Percentiles rank a stretch among this genome's conserved stretches.
phyloP scores from a whole-genome alignment of 139 green algal species.

The Diplosphaera chodatii region DNA sequence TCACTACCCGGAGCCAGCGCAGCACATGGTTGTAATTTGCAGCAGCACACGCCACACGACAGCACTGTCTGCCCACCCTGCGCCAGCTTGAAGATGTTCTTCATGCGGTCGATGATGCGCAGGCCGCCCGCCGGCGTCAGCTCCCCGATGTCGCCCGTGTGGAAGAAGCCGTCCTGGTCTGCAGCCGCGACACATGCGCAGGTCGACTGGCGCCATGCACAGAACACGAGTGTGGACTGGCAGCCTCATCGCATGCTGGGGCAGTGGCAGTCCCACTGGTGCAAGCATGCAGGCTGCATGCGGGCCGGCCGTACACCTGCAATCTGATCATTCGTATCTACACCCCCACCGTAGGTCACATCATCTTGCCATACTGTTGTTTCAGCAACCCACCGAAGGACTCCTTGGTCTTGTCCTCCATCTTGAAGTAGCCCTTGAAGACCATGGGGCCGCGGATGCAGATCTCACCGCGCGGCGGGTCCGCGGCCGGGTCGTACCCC shows the following conservation, averaged over 20 bases:
- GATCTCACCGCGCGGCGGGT: slow-evolving; percentile 66
- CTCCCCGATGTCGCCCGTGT: slow-evolving; percentile 84
- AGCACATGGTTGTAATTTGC: too few species aligned
- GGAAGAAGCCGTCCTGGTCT: slow-evolving; percentile 85
- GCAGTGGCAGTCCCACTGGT: too few species aligned
- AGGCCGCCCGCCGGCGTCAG: slow-evolving; percentile 56
- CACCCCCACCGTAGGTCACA: not conserved
- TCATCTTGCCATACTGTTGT: not conserved
- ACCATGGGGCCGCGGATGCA: slow-evolving; percentile 66
- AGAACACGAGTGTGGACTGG: too few species aligned
- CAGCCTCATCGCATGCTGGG: too few species aligned
- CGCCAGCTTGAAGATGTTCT: slow-evolving; percentile 98
- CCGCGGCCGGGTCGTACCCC: slow-evolving; percentile 20
- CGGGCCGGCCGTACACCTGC: too few species aligned
- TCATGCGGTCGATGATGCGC: slow-evolving; percentile 93
- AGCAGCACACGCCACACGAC: not conserved
- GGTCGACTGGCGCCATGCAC: too few species aligned
- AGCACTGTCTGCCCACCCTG: slow-evolving; percentile 45
- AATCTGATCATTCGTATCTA: too few species aligned
- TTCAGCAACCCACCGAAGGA: slow-evolving; percentile 38
- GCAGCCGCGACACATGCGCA: not conserved
- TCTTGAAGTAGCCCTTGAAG: slow-evolving; percentile 80
- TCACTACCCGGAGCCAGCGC: too few species aligned
- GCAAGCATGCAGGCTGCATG: too few species aligned
- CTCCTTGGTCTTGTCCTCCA: slow-evolving; percentile 61